Base-by-base conservation (phyloP, 352 stramenopile genomes). In the Phytophthora syringae region DNA sequence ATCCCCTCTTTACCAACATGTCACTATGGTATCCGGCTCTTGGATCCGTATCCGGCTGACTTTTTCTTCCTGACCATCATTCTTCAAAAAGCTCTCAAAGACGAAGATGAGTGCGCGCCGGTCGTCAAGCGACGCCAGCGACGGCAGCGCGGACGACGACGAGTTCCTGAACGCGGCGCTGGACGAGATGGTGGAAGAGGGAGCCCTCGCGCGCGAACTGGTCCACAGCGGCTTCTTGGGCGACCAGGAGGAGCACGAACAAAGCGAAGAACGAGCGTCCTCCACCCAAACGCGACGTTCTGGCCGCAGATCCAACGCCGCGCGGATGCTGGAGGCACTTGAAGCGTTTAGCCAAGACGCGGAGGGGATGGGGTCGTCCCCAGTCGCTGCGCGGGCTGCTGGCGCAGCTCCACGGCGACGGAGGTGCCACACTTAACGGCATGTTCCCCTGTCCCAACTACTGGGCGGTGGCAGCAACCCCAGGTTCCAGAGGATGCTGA, bases 401-500 rank as follows among this genome's bases (percentile, higher is more conserved):
- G 36, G 70, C 75, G 18, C 72, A 82, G 52, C 55, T 76, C 3
- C 55, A 74, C 15, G 45, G 32, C 1, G 52, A 68, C 4, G 30
- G 56, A 10, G 43, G 55, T 44, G n/a, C n/a, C n/a, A n/a, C n/a
- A n/a, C 74, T 88, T 52, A 61, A 65, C 18, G 74, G 74, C 6
- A 48, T 89, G 30, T 79, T 87, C 82, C 82, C 13, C 82, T 91
- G 20, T 76, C 76, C 18, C 82, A 89, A 58, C 28, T 91, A 10
- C 52, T 91, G 2, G 70, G 81, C 30, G n/a, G n/a, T n/a, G 58
- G 73, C 28, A 55, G 61, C 34, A 71, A 57, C 48, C 61, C 71
- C 24, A 69, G 76, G 0, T 90, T 86, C 64, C 66, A 82, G 27
- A 62, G 73, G 22, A 76, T 84, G 20, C 63, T 89, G 11, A 64